Percentiles rank a stretch among this genome's conserved stretches.
phyloP scores from a whole-genome alignment of 352 stramenopile genomes.

The Globisporangium perplexum region DNA sequence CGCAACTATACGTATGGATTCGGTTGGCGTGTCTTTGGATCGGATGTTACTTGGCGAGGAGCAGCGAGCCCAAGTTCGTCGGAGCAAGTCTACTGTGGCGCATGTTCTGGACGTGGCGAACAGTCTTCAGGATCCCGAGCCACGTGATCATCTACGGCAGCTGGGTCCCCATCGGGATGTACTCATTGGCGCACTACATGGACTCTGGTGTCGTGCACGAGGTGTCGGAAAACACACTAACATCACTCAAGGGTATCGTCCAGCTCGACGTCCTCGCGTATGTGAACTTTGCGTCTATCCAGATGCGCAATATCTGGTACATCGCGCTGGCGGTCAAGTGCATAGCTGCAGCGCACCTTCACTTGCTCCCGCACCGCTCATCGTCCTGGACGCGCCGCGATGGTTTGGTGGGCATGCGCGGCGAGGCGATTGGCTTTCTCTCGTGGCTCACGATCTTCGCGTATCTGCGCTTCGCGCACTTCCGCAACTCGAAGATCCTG shows the following conservation, averaged over 20 bases:
- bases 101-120: conserved; percentile 4
- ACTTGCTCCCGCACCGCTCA: not conserved
- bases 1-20: conserved; percentile 29
- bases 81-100: not conserved
- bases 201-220: conserved; percentile 11
- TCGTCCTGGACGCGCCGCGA: not conserved
- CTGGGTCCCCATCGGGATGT: conserved; percentile 14
- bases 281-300: conserved; percentile 9
- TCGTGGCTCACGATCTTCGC: conserved; percentile 6
- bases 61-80: not conserved
- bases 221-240: conserved; percentile 11
- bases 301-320: conserved; percentile 16
- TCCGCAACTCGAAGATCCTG: not conserved
- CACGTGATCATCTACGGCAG: conserved; percentile 19
- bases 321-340: conserved; percentile 9
- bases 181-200: conserved; percentile 12
- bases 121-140: conserved; percentile 11
- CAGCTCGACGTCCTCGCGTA: conserved; percentile 15
- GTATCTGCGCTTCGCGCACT: not conserved
- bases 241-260: conserved; percentile 11
- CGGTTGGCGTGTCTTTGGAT: not conserved
- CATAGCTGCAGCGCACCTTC: not conserved
- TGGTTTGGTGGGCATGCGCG: conserved; percentile 1
- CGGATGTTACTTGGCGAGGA: conserved; percentile 9
- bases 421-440: not conserved